Conservation (phyloP, 345 rosid species). For the Leavenworthia alabamica region DNA sequence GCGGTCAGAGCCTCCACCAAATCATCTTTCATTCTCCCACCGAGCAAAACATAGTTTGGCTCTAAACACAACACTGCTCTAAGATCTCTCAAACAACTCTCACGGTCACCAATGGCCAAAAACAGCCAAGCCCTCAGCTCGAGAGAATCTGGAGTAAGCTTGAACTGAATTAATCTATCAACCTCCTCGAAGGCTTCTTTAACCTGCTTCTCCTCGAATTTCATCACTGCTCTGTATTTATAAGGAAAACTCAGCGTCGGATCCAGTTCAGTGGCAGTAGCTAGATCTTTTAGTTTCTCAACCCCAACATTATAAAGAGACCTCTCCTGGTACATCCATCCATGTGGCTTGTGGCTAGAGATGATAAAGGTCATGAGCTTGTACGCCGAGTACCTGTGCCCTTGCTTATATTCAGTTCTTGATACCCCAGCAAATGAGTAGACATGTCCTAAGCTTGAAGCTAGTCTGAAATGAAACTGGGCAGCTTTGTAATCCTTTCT, state of each 20-base stretch:
- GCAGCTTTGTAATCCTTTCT: conserved; percentile 59
- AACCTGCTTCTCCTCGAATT: conserved; percentile 49
- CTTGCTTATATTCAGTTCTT: conserved; percentile 70
- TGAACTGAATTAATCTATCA: conserved; percentile 58
- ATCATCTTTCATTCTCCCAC: conserved; percentile 46
- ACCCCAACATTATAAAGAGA: conserved; percentile 55
- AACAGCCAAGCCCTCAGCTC: conserved; percentile 81
- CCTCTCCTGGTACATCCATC: conserved; percentile 98
- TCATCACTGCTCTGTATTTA: conserved; percentile 66
- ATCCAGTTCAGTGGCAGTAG: conserved; percentile 71
- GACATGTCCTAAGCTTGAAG: conserved; percentile 65
- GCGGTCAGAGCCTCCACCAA: conserved; percentile 48
- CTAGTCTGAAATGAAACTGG: conserved; percentile 54
- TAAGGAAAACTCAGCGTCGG: conserved; percentile 76
- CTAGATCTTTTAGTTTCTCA: conserved; percentile 57
- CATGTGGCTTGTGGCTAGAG: conserved; percentile 50
- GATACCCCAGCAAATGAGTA: conserved; percentile 82
- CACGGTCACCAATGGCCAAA: conserved; percentile 61
- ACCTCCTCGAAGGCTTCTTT: conserved; percentile 65
- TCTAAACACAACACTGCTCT: conserved; percentile 66
- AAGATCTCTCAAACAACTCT: conserved; percentile 64
- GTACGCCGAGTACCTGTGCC: conserved; percentile 59
- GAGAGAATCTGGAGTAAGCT: conserved; percentile 67
- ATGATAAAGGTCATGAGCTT: conserved; percentile 59
- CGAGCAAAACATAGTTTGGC: conserved; percentile 57